phyloP scores from a whole-genome alignment of 345 rosid species.

The Hibiscus trionum region DNA sequence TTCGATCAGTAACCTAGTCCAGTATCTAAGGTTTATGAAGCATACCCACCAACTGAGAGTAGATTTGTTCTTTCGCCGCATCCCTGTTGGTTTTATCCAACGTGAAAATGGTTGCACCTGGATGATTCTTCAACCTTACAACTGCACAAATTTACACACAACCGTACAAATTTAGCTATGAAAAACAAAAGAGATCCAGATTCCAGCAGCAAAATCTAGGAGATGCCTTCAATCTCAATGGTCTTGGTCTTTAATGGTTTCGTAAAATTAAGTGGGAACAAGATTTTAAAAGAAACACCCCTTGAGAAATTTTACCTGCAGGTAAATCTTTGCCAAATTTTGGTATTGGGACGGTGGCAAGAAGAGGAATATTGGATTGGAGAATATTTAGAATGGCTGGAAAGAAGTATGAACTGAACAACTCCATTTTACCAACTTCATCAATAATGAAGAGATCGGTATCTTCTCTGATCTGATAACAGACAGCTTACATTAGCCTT shows the following conservation, averaged over 20 bases:
- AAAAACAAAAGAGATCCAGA: background rate
- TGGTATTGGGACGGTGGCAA: slow-evolving; percentile 57
- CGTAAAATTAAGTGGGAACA: background rate
- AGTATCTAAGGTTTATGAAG: slow-evolving; percentile 20
- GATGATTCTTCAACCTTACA: slow-evolving; percentile 52
- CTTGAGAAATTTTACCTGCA: slow-evolving; percentile 30
- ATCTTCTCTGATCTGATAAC: slow-evolving; percentile 43
- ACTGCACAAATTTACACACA: slow-evolving; percentile 31
- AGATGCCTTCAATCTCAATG: background rate
- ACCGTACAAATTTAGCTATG: background rate
- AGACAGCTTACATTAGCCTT: background rate
- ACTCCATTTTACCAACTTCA: slow-evolving; percentile 77
- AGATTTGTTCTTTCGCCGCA: slow-evolving; percentile 35
- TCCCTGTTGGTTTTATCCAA: slow-evolving; percentile 46
- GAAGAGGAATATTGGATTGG: slow-evolving; percentile 45
- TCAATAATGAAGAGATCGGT: slow-evolving; percentile 58
- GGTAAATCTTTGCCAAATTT: slow-evolving; percentile 54
- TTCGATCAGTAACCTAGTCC: background rate
- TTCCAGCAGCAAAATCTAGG: background rate
- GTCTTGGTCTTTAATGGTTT: background rate
- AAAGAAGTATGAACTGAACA: slow-evolving; percentile 56
- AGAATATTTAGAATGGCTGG: slow-evolving; percentile 56
- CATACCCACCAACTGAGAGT: slow-evolving; percentile 26
- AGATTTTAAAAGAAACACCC: background rate
- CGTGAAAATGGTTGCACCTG: slow-evolving; percentile 43